phyloP scores from a whole-genome alignment of 257 asterid genomes.

The Perilla frutescens region DNA sequence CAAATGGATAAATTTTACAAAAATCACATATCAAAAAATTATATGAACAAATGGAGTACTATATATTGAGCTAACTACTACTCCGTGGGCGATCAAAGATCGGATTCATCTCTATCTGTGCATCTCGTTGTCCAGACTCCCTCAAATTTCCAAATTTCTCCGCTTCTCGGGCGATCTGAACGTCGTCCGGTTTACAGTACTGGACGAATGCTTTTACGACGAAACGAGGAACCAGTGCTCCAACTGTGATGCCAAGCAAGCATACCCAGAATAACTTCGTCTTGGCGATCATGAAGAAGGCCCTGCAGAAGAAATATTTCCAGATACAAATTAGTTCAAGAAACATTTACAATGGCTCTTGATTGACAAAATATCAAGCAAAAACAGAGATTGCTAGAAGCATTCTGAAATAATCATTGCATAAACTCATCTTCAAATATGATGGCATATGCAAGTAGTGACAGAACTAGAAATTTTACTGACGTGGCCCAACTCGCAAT shows the following conservation, averaged over 20 bases:
- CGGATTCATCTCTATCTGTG: slow-evolving; percentile 73
- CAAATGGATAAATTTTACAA: slow-evolving; percentile 37
- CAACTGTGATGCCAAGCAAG: slow-evolving; percentile 66
- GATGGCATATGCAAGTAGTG: too few relatives aligned
- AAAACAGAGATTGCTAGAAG: neutral
- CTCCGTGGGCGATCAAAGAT: slow-evolving; percentile 48
- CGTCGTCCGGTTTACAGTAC: slow-evolving; percentile 58
- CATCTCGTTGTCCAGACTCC: slow-evolving; percentile 27
- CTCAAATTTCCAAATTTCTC: slow-evolving; percentile 61
- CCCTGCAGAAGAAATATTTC: slow-evolving; percentile 58
- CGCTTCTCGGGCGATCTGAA: slow-evolving; percentile 80
- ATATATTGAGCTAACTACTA: slow-evolving; percentile 6
- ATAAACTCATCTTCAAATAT: too few relatives aligned
- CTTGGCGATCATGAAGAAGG: slow-evolving; percentile 70
- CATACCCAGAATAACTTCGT: slow-evolving; percentile 76
- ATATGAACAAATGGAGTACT: neutral
- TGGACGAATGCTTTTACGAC: slow-evolving; percentile 58
- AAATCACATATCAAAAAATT: neutral
- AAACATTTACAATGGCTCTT: too few relatives aligned
- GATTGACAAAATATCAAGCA: neutral
- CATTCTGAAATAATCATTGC: too few relatives aligned
- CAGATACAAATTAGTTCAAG: slow-evolving; percentile 10
- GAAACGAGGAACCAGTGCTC: slow-evolving; percentile 80
- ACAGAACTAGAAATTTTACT: too few relatives aligned
- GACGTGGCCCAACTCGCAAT: too few relatives aligned